These are phyloP conservation scores for Epithele typhae DNA, from an alignment of 768 basidiomycete species.

Conservation along the genomic window DNA sequence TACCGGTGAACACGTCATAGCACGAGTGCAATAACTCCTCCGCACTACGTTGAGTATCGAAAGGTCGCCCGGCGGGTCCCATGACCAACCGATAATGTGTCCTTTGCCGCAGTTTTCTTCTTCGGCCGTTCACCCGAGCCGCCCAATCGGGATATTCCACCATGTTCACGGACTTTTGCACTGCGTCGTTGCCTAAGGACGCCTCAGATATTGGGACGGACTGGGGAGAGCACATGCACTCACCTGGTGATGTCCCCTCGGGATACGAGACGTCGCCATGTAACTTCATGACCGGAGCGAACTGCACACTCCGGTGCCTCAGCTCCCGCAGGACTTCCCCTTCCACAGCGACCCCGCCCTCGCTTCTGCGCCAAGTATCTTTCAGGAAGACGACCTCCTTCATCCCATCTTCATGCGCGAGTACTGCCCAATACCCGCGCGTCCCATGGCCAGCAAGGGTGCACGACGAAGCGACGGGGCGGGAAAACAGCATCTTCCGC, in stretches of 20 bases:
- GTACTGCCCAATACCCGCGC: slow-evolving; percentile 10
- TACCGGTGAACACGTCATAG: slow-evolving; percentile 6
- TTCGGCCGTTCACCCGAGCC: slow-evolving; percentile 13
- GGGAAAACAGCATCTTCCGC: slow-evolving; percentile 1
- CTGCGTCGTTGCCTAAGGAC: too few species aligned
- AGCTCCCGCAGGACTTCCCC: neutral
- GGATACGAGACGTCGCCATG: slow-evolving; percentile 6
- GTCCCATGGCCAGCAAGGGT: slow-evolving; percentile 3
- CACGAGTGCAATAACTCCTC: slow-evolving; percentile 6
- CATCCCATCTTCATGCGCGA: neutral
- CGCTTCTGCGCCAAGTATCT: slow-evolving; percentile 9
- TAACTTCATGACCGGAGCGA: neutral
- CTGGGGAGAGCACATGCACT: neutral
- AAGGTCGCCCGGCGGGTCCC: neutral
- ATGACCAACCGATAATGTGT: slow-evolving; percentile 8
- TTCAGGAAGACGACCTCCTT: slow-evolving; percentile 3
- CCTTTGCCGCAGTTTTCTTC: neutral
- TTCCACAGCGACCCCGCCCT: neutral
- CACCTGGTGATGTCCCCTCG: neutral
- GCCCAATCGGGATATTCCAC: too few species aligned
- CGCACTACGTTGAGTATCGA: neutral
- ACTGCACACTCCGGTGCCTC: neutral
- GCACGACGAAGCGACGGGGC: neutral
- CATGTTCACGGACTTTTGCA: neutral
- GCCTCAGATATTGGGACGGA: too few species aligned